Percentiles rank a stretch among this genome's conserved stretches.
phyloP scores from a whole-genome alignment of 768 basidiomycete species.

The Pleurotus giganteus region DNA sequence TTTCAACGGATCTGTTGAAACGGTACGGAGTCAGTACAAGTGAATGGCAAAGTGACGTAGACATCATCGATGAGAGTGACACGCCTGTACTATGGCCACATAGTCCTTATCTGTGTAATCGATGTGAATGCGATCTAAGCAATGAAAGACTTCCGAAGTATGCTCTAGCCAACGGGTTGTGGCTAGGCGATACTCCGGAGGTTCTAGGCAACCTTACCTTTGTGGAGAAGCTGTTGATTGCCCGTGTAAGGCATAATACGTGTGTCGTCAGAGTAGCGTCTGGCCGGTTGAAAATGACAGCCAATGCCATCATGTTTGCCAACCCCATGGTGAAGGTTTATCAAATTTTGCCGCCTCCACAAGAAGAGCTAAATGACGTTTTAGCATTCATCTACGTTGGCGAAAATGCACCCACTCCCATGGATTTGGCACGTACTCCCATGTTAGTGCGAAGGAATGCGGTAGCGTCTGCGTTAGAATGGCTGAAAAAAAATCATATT shows the following conservation, averaged over 20 bases:
- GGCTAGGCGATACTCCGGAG: constrained; percentile 27
- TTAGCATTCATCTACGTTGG: constrained; percentile 17
- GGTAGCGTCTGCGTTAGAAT: constrained; percentile 22
- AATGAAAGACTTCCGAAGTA: constrained; percentile 13
- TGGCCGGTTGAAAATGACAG: constrained; percentile 16
- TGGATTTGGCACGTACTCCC: constrained; percentile 18
- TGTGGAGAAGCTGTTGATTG: constrained; percentile 23
- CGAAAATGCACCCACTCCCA: constrained; percentile 6
- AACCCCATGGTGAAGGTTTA: constrained; percentile 21
- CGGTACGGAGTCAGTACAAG: neutral
- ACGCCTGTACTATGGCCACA: neutral
- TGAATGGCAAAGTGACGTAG: neutral
- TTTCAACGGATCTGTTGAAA: neutral
- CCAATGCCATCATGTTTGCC: constrained; percentile 25
- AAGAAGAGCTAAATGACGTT: constrained; percentile 19
- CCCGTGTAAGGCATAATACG: constrained; percentile 18
- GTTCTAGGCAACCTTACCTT: constrained; percentile 19
- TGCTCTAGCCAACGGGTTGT: constrained; percentile 28
- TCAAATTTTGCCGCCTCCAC: constrained; percentile 18
- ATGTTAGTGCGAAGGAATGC: constrained; percentile 21
- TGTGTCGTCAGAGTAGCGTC: constrained; percentile 20
- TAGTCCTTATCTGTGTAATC: neutral
- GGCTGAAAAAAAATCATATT: constrained; percentile 24
- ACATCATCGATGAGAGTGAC: neutral
- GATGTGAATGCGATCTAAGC: constrained; percentile 1